Conservation (phyloP, 108 stramenopile species). For the Stephanodiscus triporus region DNA sequence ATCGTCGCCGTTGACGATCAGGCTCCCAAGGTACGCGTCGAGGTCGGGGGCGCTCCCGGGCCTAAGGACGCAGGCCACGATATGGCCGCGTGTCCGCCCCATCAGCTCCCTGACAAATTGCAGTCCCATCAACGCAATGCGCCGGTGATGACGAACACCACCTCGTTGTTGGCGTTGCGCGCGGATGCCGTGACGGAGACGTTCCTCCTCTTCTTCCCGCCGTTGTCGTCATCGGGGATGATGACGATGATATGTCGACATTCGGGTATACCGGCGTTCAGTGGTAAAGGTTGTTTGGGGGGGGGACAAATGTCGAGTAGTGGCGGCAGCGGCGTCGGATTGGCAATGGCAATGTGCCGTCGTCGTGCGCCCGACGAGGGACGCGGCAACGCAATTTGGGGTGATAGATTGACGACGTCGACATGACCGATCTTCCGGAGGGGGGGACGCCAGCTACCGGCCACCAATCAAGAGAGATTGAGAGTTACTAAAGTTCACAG, state of each 20-base stretch:
- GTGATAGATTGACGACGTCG: no score
- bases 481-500: no score
- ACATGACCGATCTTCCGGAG: no score
- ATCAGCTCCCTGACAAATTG: conserved; percentile 46
- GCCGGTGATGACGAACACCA: conserved; percentile 53
- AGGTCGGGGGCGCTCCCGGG: conserved; percentile 38
- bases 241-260: conserved; percentile 26
- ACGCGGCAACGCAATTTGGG: no score
- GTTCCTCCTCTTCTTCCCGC: no score
- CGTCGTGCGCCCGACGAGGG: no score
- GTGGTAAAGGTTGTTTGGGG: conserved; percentile 35
- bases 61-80: conserved; percentile 40
- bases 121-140: conserved; percentile 50
- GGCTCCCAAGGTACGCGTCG: conserved; percentile 24
- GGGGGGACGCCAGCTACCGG: no score
- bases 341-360: no score
- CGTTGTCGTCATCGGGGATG: not conserved
- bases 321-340: not conserved
- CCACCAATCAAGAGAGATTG: no score
- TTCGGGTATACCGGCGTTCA: conserved; percentile 35
- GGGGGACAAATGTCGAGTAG: conserved; percentile 44
- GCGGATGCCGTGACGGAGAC: conserved; percentile 28
- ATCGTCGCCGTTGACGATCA: conserved; percentile 15
- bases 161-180: conserved; percentile 39
- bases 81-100: conserved; percentile 31